Evolutionary conservation across 495 filamentous ascomycete genomes (phyloP), one percentile per base, ranked within the genome.

Genomic region (Sphaerosporella brunnea): DNA sequence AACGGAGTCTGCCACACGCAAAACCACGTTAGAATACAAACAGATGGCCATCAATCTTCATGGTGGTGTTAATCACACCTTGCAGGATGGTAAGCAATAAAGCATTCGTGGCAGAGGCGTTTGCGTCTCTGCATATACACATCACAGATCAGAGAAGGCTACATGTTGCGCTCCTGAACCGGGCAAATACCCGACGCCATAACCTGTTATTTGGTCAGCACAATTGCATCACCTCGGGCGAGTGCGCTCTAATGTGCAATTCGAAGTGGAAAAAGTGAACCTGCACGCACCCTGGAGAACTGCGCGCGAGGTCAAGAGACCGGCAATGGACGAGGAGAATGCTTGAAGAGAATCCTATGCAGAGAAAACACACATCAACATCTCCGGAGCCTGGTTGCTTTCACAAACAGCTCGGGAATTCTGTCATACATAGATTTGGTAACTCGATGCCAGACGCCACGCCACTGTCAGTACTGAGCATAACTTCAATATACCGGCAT

Each of bases 311-410:
- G 84, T 80, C 26, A 97, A 67, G 7, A 97, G 69, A 2, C 85
- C 81, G 2, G 86, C 84, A 52, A 97, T 93, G 40, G 85, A 90
- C 58, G 82, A 90, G 45, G 83, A 82, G 65, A 97, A 97, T 25
- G 90, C 90, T 65, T 95, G 90, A 4, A 97, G 70, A 0, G 88
- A 94, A 69, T 97, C 90, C 80, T 86, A 51, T 23, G 40, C 36
- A 24, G n/a, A n/a, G n/a, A n/a, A n/a, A n/a, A n/a, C n/a, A n/a
- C n/a, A 2, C 36, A 36, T 45, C 54, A 50, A 37, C 47, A 39
- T 23, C 18, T 30, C 36, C 23, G 8, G n/a, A 9, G 16, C 16
- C 19, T 43, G 39, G 10, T 23, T 7, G 8, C 28, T 35, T 28
- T 1, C 35, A 2, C n/a, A 35, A 35, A 34, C n/a, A 34, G 7